Evolutionary conservation across 768 basidiomycete genomes (phyloP).

Genomic region (Trametes punicea): DNA sequence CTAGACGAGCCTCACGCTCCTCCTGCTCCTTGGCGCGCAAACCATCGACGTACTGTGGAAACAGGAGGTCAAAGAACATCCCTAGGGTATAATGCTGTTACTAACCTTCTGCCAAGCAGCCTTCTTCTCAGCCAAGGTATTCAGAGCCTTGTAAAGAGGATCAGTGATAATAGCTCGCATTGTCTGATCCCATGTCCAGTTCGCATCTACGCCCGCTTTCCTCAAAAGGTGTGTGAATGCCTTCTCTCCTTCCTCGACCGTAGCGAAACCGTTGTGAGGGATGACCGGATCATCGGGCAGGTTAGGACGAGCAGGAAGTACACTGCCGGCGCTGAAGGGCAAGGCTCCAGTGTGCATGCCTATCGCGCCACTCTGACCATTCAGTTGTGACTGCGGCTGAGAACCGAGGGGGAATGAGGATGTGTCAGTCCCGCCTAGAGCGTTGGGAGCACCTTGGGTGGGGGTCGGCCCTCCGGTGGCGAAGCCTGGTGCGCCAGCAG

Average conservation of each 20-base stretch:
- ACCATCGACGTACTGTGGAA: conserved; percentile 66
- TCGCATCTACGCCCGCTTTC: conserved; percentile 86
- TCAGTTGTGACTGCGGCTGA: conserved; percentile 40
- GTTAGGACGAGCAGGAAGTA: conserved; percentile 71
- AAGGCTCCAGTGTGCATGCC: conserved; percentile 51
- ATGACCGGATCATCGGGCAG: conserved; percentile 86
- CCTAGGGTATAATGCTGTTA: background rate
- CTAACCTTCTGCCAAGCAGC: conserved; percentile 87
- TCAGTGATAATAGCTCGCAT: conserved; percentile 99
- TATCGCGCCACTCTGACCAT: conserved; percentile 40
- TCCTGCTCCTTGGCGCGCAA: conserved; percentile 81
- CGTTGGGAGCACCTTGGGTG: conserved; percentile 51
- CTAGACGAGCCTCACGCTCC: conserved; percentile 77
- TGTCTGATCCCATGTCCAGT: conserved; percentile 97
- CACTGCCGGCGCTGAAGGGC: conserved; percentile 57
- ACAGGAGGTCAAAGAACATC: background rate
- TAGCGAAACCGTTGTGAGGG: conserved; percentile 85
- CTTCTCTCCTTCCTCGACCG: conserved; percentile 86
- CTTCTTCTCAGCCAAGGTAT: conserved; percentile 93
- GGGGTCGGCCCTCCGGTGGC: conserved; percentile 14
- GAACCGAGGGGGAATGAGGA: conserved; percentile 40
- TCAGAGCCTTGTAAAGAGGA: conserved; percentile 92
- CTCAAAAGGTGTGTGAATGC: conserved; percentile 89
- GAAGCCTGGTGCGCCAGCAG: conserved; percentile 18
- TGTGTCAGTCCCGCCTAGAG: conserved; percentile 51